Evolutionary conservation across 2,329 filamentous ascomycete genomes (phyloP), one percentile per base, ranked within the genome.

Genomic region (Trematosphaeria pertusa): DNA sequence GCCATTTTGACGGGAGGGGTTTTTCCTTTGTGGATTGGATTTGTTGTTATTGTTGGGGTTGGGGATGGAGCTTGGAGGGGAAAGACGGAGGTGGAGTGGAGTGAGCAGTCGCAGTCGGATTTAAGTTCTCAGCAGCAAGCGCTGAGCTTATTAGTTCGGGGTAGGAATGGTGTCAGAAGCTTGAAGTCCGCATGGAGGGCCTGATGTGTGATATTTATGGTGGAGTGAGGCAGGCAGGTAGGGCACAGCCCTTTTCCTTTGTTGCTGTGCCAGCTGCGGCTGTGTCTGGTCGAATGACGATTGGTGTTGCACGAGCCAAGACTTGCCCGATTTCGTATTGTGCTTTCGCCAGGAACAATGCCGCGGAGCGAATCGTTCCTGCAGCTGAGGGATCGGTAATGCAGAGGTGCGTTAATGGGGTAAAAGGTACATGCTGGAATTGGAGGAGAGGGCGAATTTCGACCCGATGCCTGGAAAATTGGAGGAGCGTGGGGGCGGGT

Each of bases 1-100:
- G 52, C 45, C 54, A 57, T 61, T 37, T 15, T 48, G 28, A 21
- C 31, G 30, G 17, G n/a, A n/a, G n/a, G n/a, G n/a, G n/a, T n/a
- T n/a, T n/a, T n/a, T n/a, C n/a, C n/a, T n/a, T n/a, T n/a, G n/a
- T n/a, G n/a, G n/a, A n/a, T n/a, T n/a, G n/a, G n/a, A n/a, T 37
- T 28, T 28, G 24, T 12, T 28, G 24, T 28, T 12, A 28, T 8
- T 28, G 24, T 28, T 28, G 24, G 24, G 24, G 12, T 7, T 7
- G 7, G 8, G 7, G 24, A 28, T 7, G 24, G 8, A 12, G 24
- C 12, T 28, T 28, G 24, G 24, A 12, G 24, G 24, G 7, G 24
- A 28, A 28, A 28, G 24, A 28, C 7, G 24, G 7, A 28, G 12
- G 24, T 12, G 7, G 12, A 12, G 24, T 28, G 24, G 24, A 28